Base-by-base conservation (phyloP, 768 basidiomycete species). In the Pleurotus pulmonarius region DNA sequence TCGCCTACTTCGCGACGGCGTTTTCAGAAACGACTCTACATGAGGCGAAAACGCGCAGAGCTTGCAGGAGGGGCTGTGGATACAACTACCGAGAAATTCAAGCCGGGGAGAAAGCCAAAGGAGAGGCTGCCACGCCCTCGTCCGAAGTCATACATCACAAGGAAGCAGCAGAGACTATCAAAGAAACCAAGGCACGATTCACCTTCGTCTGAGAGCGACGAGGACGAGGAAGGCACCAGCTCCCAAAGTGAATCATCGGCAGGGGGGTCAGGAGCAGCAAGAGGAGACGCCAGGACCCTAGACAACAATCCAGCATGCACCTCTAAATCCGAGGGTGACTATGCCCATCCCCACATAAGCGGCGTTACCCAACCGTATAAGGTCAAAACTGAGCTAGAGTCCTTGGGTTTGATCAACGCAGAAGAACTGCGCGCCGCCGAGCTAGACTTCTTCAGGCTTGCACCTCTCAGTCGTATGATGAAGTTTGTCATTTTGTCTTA, bases 11-110 rank as follows among this genome's bases (percentile, higher is more conserved):
- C 79, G 7, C 83, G 83, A 5, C 79, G 83, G 34, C 82, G 79
- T n/a, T 59, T 81, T 20, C 70, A 71, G 57, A 89, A 89, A 57
- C 76, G 87, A 39, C 70, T 90, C 5, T 81, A 87, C 60, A 90
- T 90, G 89, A 83, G 88, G 4, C 79, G 81, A 25, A 85, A 82
- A 65, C 79, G 88, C 43, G 88, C 89, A 3, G 68, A 73, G 25
- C 67, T 73, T 29, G 63, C 64, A 25, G 86, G 75, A 40, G 66
- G 60, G 11, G 64, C 58, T 7, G 67, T 67, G 5, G 69, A 67
- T 49, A 59, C 67, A n/a, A 64, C 61, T 13, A 34, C 66, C 0
- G 60, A 57, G n/a, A 75, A 70, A 59, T 64, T 80, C 53, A 62
- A 64, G 61, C 75, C 64, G 55, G 78, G 79, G 13, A 67, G 75